Base-by-base conservation (phyloP, 2,329 filamentous ascomycete species). In the Thermothelomyces thermophilus region DNA sequence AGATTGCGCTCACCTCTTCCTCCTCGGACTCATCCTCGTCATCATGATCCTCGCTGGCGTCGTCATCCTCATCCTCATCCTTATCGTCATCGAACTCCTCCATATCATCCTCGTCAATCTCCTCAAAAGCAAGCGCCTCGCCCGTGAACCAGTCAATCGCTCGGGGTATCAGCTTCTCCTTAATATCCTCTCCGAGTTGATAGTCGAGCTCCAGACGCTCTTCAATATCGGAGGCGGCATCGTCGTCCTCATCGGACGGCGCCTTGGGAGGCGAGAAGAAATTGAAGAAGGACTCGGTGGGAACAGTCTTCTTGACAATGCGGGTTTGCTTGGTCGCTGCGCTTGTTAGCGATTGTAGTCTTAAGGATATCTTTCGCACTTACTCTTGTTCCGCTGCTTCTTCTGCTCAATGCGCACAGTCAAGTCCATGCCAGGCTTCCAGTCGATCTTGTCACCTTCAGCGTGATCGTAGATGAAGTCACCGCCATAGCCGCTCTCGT, bases 391-490 rank as follows among this genome's bases (percentile, higher is more conserved):
- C 58, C 93, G 83, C 76, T 98, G 93, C 80, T 98, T 98, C 83
- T 98, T 98, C 79, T 89, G 94, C 79, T 98, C 93, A 54, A 97
- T 76, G 60, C 88, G 85, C 58, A 97, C 87, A 40, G 93, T 98
- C 62, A 98, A 76, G 66, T 98, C 93, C 71, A 95, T 90, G 63
- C 86, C 86, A 9, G 83, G 74, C 74, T 95, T 93, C 93, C 93
- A 98, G 62, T 96, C 86, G 64, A 98, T 95, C 79, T 95, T 93
- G 69, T 95, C 88, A 58, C 94, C 93, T 70, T 98, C 91, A 51
- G 94, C 93, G 67, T 98, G 93, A 68, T 98, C 93, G 68, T 98
- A 98, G 71, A 98, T 97, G 74, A 97, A 98, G 70, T 98, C 94
- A 60, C 93, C 94, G 61, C 91, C 93, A 65, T 98, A 98, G 52